Conservation (phyloP, 2,329 filamentous ascomycete genomes). For the Hirsutella thompsonii region DNA sequence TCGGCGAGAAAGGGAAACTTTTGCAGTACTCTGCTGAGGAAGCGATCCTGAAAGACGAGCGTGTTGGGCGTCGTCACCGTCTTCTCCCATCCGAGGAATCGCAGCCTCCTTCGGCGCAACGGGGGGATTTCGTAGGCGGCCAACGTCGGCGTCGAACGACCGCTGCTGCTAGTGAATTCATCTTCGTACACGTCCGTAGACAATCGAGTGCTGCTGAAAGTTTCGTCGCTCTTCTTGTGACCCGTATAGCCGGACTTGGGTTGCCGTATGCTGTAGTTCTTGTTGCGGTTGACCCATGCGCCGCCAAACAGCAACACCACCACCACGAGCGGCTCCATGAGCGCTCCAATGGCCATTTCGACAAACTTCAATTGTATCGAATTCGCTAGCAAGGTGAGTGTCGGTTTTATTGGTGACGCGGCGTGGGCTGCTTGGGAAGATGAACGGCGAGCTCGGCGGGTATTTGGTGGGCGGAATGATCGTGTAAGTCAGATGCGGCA, state of each 20-base stretch:
- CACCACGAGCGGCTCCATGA: slow-evolving; percentile 28
- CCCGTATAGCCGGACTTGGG: slow-evolving; percentile 7
- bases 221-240: slow-evolving; percentile 18
- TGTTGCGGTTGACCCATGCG: slow-evolving; percentile 30
- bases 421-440: too few species aligned
- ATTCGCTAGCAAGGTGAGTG: too few species aligned
- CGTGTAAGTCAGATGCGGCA: too few species aligned
- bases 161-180: slow-evolving; percentile 9
- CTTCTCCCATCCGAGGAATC: slow-evolving; percentile 17
- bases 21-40: slow-evolving; percentile 49
- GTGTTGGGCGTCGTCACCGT: slow-evolving; percentile 43
- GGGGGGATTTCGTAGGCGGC: slow-evolving; percentile 12
- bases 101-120: slow-evolving; percentile 19
- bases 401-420: too few species aligned
- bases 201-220: not conserved
- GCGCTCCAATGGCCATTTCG: slow-evolving; percentile 25
- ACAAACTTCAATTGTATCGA: not conserved
- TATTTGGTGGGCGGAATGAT: too few species aligned
- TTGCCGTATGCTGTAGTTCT: slow-evolving; percentile 18
- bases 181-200: slow-evolving; percentile 13
- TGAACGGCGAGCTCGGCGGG: too few species aligned
- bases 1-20: slow-evolving; percentile 63
- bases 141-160: slow-evolving; percentile 14
- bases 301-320: slow-evolving; percentile 29
- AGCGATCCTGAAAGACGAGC: slow-evolving; percentile 40